These are phyloP conservation scores for Phanerochaete sordida DNA, from an alignment of 768 basidiomycete species.

Conservation along the genomic window DNA sequence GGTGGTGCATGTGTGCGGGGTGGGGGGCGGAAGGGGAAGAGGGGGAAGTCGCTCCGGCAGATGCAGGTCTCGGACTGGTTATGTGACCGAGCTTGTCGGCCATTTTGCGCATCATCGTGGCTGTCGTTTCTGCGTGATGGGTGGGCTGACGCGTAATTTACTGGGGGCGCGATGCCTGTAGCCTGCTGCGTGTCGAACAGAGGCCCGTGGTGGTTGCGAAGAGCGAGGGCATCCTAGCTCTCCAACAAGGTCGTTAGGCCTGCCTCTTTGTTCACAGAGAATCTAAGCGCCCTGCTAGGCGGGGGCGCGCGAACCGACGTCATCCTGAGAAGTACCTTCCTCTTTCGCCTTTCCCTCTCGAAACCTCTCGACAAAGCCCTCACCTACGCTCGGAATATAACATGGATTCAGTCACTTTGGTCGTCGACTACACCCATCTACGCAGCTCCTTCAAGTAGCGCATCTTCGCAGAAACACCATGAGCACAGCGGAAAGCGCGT, in stretches of 20 bases:
- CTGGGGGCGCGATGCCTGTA: not conserved
- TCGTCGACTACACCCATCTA: not conserved
- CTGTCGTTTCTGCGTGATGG: not conserved
- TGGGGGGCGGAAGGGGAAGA: conserved; percentile 3
- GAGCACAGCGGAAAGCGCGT: not conserved
- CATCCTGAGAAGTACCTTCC: not conserved
- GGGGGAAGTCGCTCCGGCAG: conserved; percentile 11
- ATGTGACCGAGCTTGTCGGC: conserved; percentile 29
- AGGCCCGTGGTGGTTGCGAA: conserved; percentile 5
- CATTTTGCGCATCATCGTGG: conserved; percentile 30
- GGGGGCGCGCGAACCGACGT: not conserved
- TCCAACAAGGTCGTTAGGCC: not conserved
- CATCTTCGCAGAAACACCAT: too few relatives aligned
- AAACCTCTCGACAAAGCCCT: not conserved
- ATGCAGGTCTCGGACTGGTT: conserved; percentile 18
- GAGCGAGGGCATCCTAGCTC: not conserved
- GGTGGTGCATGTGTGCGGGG: not conserved
- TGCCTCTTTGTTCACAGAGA: not conserved
- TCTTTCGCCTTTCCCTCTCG: not conserved
- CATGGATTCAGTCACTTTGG: not conserved
- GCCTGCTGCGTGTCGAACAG: conserved; percentile 6
- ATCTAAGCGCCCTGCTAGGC: not conserved
- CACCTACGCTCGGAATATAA: not conserved
- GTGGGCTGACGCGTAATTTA: not conserved
- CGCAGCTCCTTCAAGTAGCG: too few relatives aligned